phyloP scores from a whole-genome alignment of 2,329 filamentous ascomycete genomes.

The Botrytis byssoidea region DNA sequence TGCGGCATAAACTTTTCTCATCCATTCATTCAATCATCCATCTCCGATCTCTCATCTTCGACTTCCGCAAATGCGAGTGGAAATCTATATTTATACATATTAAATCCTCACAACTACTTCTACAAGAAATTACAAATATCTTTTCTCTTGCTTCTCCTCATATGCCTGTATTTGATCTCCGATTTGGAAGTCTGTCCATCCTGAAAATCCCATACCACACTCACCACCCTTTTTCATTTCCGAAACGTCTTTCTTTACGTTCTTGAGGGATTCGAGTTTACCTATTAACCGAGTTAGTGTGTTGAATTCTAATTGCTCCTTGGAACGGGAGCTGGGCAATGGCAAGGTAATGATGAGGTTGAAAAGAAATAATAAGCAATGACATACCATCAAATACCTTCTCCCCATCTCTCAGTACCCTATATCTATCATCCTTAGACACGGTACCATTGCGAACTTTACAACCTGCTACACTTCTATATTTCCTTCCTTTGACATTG shows the following conservation, averaged over 20 bases:
- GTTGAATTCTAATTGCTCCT: neutral
- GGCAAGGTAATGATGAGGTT: neutral
- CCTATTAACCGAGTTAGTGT: constrained; percentile 50
- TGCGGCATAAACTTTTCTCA: constrained; percentile 61
- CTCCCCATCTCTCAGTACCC: constrained; percentile 69
- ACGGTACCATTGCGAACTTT: constrained; percentile 81
- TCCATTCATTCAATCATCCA: neutral
- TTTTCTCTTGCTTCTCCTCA: constrained; percentile 72
- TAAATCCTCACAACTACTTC: neutral
- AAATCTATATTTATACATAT: neutral
- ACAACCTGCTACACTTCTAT: constrained; percentile 79
- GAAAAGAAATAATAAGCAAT: constrained; percentile 30
- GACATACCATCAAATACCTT: constrained; percentile 78
- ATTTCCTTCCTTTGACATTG: constrained; percentile 68
- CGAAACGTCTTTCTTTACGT: constrained; percentile 84
- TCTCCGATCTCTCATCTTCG: neutral
- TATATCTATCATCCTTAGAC: constrained; percentile 60
- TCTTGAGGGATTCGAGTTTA: constrained; percentile 76
- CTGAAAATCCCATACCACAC: constrained; percentile 83
- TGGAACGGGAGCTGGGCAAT: neutral
- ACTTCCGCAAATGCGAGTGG: neutral
- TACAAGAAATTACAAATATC: constrained; percentile 36
- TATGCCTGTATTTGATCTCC: constrained; percentile 89
- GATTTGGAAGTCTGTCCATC: constrained; percentile 72
- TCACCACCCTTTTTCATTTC: constrained; percentile 93